Base-by-base conservation (phyloP, 1,284 basidiomycete genomes). In the Cerioporus squamosus region DNA sequence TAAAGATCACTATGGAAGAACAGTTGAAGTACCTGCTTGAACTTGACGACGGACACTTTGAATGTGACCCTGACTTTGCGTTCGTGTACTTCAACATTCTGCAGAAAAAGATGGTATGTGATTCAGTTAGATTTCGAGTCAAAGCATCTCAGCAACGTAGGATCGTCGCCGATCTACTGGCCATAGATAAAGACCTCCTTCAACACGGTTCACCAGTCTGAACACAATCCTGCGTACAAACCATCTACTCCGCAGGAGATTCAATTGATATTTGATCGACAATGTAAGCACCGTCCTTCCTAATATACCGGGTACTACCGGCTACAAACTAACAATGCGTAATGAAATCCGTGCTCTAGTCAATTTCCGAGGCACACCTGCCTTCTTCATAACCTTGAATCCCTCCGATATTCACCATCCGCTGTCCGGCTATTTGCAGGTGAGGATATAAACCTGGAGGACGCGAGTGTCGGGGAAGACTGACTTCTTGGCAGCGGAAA, bases 41-140 rank as follows among this genome's bases (percentile, higher is more conserved):
- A 9, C 42, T 61, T 4, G 46, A 62, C 3, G 26, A 56, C 22
- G 42, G 59, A 0, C 31, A 54, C 0, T 45, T 51, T 61, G 62
- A 42, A 42, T n/a, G 40, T 12, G 40, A 42, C 12, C n/a, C 40
- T 5, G 40, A 42, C 40, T 42, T 42, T 42, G 58, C 63, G 0
- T 64, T 60, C 42, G 36, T 66, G n/a, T 42, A 42, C 40, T 42
- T 14, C n/a, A 42, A 42, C 40, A 42, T 42, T n/a, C n/a, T 42
- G 12, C 40, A 42, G 40, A 42, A 42, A n/a, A 42, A 42, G n/a
- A 5, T n/a, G 6, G 20, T 42, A 18, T 42, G 40, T 12, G 40
- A 42, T 12, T 42, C 40, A 3, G 40, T 42, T 2, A 12, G n/a
- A 10, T 42, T 42, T n/a, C 40, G 40, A 5, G 33, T 36, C 8